phyloP scores from a whole-genome alignment of 331 rosid genomes.

The Malus hybrid region DNA sequence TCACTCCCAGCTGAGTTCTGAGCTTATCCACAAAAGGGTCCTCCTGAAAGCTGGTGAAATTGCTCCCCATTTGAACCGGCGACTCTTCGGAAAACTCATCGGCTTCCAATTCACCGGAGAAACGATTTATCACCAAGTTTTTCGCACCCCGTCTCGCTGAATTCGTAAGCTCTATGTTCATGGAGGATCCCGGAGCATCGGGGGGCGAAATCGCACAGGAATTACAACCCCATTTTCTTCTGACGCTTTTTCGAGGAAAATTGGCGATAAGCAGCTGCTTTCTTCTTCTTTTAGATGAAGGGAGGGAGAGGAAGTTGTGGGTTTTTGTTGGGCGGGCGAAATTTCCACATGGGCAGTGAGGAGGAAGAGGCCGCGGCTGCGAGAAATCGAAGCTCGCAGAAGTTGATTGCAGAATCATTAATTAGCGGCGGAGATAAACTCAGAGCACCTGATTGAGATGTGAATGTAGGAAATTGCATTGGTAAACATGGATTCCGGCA shows the following conservation, averaged over 20 bases:
- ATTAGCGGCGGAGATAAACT: slow-evolving; percentile 11
- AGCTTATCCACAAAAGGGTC: slow-evolving; percentile 92
- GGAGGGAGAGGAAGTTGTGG: slow-evolving; percentile 2
- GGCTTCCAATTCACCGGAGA: slow-evolving; percentile 37
- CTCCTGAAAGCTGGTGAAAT: slow-evolving; percentile 57
- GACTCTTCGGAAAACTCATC: slow-evolving; percentile 38
- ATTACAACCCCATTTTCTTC: slow-evolving; percentile 31
- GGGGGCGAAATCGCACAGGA: slow-evolving; percentile 36
- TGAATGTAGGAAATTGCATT: slow-evolving; percentile 23
- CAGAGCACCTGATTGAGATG: slow-evolving; percentile 1
- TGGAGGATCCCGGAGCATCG: slow-evolving; percentile 19
- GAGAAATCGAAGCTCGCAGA: slow-evolving; percentile 43
- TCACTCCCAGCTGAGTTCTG: slow-evolving; percentile 82
- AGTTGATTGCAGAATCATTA: slow-evolving; percentile 58
- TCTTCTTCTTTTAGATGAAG: slow-evolving; percentile 28
- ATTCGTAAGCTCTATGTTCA: slow-evolving; percentile 28
- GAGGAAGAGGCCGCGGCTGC: slow-evolving; percentile 11
- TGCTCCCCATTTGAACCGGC: slow-evolving; percentile 42
- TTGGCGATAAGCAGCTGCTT: slow-evolving; percentile 22
- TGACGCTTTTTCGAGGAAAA: slow-evolving; percentile 20
- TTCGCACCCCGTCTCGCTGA: slow-evolving; percentile 37
- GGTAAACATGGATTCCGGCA: slow-evolving; percentile 10
- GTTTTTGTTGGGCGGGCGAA: not conserved
- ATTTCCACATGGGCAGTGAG: slow-evolving; percentile 39
- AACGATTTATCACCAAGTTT: slow-evolving; percentile 36